Conservation (phyloP, 306 rosid genomes). For the Quercus bicolor region DNA sequence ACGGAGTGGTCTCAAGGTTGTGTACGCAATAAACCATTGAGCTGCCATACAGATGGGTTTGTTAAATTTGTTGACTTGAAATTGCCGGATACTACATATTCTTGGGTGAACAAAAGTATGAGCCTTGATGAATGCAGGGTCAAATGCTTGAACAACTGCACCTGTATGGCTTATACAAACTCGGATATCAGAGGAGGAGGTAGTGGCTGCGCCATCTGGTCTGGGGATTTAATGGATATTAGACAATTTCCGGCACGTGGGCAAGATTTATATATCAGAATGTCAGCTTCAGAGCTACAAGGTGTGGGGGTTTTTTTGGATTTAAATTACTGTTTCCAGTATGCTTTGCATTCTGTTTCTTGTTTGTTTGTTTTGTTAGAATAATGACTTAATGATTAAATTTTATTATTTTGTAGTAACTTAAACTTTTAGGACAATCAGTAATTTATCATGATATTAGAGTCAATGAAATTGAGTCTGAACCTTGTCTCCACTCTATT, state of each 20-base stretch:
- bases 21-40: not conserved
- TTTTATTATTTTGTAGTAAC: not conserved
- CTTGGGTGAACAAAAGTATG: not conserved
- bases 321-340: not conserved
- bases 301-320: not conserved
- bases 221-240: not conserved
- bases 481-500: too few relatives aligned
- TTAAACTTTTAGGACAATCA: fast-evolving
- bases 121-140: not conserved
- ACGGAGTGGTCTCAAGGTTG: slow-evolving; percentile 6
- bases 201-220: not conserved
- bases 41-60: slow-evolving; percentile 18
- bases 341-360: not conserved
- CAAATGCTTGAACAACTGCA: not conserved
- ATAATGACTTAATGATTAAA: fast-evolving
- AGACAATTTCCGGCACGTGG: not conserved
- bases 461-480: too few relatives aligned
- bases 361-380: fast-evolving
- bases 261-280: not conserved
- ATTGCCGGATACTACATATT: not conserved
- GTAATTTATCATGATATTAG: too few relatives aligned
- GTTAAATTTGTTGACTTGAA: not conserved
- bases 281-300: not conserved
- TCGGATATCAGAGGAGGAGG: not conserved
- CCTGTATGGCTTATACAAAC: slow-evolving; percentile 29